These are phyloP conservation scores for Hemileccinum rubropunctum DNA, from an alignment of 768 basidiomycete species.

Conservation along the genomic window DNA sequence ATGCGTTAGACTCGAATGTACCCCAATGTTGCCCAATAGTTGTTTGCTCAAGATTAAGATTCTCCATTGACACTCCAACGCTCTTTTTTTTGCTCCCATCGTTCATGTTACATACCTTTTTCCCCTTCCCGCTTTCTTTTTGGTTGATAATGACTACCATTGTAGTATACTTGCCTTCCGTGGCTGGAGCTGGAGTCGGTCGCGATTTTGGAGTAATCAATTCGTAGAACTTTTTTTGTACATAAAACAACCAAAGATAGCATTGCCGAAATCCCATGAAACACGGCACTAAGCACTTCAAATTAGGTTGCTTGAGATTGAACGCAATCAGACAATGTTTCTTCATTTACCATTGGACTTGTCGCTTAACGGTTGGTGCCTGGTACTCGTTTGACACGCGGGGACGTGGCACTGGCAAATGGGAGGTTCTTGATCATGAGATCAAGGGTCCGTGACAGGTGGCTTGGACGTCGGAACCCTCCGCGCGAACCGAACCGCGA, in stretches of 20 bases:
- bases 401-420: no score
- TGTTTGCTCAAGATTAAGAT: background rate
- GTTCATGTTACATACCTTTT: background rate
- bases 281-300: no score
- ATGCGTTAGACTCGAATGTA: constrained; percentile 2
- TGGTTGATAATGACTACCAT: constrained; percentile 4
- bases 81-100: constrained; percentile 1
- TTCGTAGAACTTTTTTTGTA: background rate
- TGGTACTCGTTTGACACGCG: no score
- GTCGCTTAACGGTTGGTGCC: no score
- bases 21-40: background rate
- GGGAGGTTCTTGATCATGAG: no score
- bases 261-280: no score
- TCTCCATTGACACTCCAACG: background rate
- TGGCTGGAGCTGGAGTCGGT: constrained; percentile 19
- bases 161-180: constrained; percentile 13
- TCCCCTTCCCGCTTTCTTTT: background rate
- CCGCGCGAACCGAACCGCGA: no score
- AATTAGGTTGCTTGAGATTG: no score
- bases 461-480: no score
- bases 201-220: constrained; percentile 7
- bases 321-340: no score
- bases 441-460: no score
- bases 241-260: background rate
- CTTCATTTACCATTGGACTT: no score